Evolutionary conservation across 805 yeast genomes (phyloP).

Genomic region (Tetrapisispora namnaoensis): DNA sequence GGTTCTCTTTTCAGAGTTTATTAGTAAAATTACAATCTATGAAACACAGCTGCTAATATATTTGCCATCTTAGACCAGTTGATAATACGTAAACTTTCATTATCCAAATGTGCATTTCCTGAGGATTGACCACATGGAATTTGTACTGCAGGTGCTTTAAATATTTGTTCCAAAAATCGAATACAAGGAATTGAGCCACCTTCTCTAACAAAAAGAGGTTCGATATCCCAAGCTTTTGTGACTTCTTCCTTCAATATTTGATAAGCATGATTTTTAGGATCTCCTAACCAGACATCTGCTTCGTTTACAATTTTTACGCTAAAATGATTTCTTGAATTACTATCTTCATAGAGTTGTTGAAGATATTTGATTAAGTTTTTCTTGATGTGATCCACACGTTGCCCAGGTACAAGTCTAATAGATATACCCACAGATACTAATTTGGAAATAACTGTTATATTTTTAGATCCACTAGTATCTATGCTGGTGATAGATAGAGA

Average conservation of each 20-base stretch:
- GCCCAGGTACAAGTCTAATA: conserved; percentile 83
- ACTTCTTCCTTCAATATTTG: conserved; percentile 55
- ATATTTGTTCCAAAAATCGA: conserved; percentile 69
- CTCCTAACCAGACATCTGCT: conserved; percentile 96
- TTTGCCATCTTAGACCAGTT: conserved; percentile 67
- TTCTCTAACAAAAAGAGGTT: conserved; percentile 82
- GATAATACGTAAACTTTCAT: conserved; percentile 72
- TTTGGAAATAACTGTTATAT: conserved; percentile 83
- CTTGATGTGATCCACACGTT: conserved; percentile 54
- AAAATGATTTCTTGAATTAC: conserved; percentile 55
- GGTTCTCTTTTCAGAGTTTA: background rate
- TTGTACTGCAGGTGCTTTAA: conserved; percentile 86
- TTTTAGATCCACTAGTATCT: conserved; percentile 82
- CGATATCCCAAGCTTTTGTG: conserved; percentile 60
- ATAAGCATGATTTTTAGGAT: conserved; percentile 67
- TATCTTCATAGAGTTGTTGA: conserved; percentile 35
- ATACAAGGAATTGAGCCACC: conserved; percentile 96
- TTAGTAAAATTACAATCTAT: conserved; percentile 25
- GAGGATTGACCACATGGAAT: conserved; percentile 94
- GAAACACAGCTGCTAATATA: conserved; percentile 47
- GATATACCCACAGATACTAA: conserved; percentile 68
- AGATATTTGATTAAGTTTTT: conserved; percentile 39
- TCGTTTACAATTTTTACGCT: conserved; percentile 58
- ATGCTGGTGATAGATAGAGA: conserved; percentile 80
- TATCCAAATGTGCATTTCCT: conserved; percentile 86